phyloP scores from a whole-genome alignment of 495 filamentous ascomycete species.

The Parachaetomium inaequale region DNA sequence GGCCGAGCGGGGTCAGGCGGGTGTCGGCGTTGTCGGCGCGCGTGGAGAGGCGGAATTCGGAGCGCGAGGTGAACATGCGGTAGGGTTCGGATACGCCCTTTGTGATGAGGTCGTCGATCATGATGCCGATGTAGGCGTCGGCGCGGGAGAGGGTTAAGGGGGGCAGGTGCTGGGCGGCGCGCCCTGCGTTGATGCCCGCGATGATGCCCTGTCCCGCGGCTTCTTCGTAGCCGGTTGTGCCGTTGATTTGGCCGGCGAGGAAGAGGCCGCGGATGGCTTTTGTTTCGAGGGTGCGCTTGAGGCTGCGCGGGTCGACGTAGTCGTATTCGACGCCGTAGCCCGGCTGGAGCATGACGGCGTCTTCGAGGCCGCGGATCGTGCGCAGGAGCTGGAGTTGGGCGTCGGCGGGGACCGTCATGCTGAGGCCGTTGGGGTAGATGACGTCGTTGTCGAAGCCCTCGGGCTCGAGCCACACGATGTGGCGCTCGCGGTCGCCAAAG shows the following conservation, averaged over 20 bases:
- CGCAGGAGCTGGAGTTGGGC: conserved; percentile 80
- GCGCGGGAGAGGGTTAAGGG: conserved; percentile 69
- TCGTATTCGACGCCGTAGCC: conserved; percentile 99
- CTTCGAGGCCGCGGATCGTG: conserved; percentile 81
- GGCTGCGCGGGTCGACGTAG: conserved; percentile 89
- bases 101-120: conserved; percentile 98
- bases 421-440: conserved; percentile 95
- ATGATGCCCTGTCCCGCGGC: conserved; percentile 91
- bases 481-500: conserved; percentile 70
- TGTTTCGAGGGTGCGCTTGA: conserved; percentile 85
- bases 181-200: conserved; percentile 88
- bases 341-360: conserved; percentile 89
- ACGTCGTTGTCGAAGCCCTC: conserved; percentile 90
- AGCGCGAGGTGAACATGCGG: conserved; percentile 96
- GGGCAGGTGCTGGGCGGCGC: conserved; percentile 61
- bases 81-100: conserved; percentile 97
- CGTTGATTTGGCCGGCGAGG: conserved; percentile 96
- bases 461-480: conserved; percentile 94
- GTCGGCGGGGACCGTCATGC: conserved; percentile 88
- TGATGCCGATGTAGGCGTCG: conserved; percentile 95
- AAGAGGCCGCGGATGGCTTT: conserved; percentile 87
- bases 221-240: conserved; percentile 97
- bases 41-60: conserved; percentile 88
- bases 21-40: conserved; percentile 91
- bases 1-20: conserved; percentile 76